Conservation (phyloP, 495 filamentous ascomycete species). For the Penicillium psychrofluorescens region DNA sequence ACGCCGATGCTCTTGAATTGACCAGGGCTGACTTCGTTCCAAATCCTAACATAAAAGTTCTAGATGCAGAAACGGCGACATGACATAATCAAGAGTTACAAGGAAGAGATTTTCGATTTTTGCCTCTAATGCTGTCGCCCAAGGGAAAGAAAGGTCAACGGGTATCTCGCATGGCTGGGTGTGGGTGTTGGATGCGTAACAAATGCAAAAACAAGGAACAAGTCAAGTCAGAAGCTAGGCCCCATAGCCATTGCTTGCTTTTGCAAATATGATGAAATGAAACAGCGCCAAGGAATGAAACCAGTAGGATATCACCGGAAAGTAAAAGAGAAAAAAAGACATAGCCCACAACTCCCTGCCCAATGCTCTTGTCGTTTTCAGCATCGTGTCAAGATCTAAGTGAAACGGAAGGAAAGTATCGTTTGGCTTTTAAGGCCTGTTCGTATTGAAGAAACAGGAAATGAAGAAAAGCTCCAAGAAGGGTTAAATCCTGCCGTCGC, state of each 20-base stretch:
- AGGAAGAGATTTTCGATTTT: neutral
- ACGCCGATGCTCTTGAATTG: too few species aligned
- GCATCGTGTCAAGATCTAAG: conserved; percentile 11
- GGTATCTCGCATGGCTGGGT: conserved; percentile 19
- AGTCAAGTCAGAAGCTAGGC: too few species aligned
- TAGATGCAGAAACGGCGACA: too few species aligned
- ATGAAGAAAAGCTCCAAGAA: neutral
- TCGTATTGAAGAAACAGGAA: neutral
- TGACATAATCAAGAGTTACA: too few species aligned
- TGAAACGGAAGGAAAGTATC: conserved; percentile 1
- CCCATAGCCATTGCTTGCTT: too few species aligned
- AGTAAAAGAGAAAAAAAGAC: conserved; percentile 1
- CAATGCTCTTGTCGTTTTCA: conserved; percentile 19
- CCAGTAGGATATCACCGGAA: conserved; percentile 12
- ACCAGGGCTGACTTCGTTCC: too few species aligned
- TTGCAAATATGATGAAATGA: neutral
- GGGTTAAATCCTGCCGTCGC: conserved; percentile 1
- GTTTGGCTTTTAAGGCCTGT: neutral
- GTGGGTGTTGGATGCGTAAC: neutral
- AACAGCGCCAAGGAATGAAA: conserved; percentile 13
- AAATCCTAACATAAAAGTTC: too few species aligned
- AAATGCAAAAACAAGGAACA: too few species aligned
- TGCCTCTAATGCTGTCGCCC: conserved; percentile 1
- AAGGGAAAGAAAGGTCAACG: conserved; percentile 5
- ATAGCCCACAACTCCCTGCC: conserved; percentile 14